phyloP scores from a whole-genome alignment of 805 yeast genomes.

The Wickerhamiella nectarea region DNA sequence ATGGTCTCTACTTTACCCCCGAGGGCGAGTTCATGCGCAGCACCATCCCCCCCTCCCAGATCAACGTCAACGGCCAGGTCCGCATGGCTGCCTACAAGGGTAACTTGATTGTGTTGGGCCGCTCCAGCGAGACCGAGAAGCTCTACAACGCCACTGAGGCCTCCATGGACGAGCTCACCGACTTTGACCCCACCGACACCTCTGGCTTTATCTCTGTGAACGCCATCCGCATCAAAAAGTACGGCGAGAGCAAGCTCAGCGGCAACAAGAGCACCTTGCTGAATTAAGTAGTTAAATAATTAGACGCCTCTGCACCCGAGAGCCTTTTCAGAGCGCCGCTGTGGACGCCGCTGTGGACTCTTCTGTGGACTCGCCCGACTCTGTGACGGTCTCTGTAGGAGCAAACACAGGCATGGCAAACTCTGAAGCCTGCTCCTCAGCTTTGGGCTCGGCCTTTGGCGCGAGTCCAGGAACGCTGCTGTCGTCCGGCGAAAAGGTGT shows the following conservation, averaged over 20 bases:
- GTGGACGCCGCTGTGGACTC: no score
- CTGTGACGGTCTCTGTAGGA: no score
- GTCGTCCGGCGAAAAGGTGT: background rate
- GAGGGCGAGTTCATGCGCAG: conserved; percentile 90
- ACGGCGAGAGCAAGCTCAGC: conserved; percentile 88
- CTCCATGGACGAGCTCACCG: conserved; percentile 98
- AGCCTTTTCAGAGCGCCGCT: no score
- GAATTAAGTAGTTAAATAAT: background rate
- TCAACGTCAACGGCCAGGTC: conserved; percentile 89
- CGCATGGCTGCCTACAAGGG: conserved; percentile 94
- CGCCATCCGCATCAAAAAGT: conserved; percentile 95
- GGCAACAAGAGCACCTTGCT: conserved; percentile 35
- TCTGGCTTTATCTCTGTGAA: conserved; percentile 96
- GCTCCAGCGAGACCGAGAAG: conserved; percentile 91
- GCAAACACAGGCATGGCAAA: no score
- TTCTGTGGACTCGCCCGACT: no score
- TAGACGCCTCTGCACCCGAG: no score
- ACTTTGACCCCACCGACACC: conserved; percentile 93
- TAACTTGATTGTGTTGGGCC: conserved; percentile 66
- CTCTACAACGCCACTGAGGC: conserved; percentile 96
- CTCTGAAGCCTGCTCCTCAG: no score
- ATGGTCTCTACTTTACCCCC: conserved; percentile 96
- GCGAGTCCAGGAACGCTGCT: background rate
- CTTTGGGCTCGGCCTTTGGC: background rate
- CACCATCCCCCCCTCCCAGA: conserved; percentile 76